Conservation (phyloP, 768 basidiomycete genomes). For the Amanita fuliginea region DNA sequence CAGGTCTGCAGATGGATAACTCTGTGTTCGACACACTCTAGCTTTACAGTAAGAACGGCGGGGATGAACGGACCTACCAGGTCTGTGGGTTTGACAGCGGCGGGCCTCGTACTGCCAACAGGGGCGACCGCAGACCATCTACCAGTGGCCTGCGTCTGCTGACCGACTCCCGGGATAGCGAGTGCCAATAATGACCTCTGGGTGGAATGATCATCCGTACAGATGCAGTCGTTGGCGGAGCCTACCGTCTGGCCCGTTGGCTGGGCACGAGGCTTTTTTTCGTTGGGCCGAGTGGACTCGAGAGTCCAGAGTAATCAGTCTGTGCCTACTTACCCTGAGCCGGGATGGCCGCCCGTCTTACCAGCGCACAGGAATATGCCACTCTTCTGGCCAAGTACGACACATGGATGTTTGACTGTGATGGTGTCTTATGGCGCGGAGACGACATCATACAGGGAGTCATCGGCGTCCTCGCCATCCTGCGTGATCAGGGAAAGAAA, state of each 20-base stretch:
- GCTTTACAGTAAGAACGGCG: too few species aligned
- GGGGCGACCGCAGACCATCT: background rate
- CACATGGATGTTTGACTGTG: conserved; percentile 95
- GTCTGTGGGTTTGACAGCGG: background rate
- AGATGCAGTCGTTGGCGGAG: too few species aligned
- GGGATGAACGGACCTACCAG: background rate
- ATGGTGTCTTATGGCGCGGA: conserved; percentile 91
- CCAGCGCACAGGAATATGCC: conserved; percentile 29
- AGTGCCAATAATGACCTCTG: too few species aligned
- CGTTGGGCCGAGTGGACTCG: background rate
- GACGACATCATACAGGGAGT: conserved; percentile 72
- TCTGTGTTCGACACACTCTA: too few species aligned
- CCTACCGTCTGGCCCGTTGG: too few species aligned
- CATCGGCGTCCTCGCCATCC: conserved; percentile 56
- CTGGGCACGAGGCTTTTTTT: too few species aligned
- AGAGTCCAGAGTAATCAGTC: background rate
- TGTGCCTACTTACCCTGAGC: background rate
- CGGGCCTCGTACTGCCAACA: background rate
- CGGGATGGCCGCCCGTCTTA: background rate
- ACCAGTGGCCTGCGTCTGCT: too few species aligned
- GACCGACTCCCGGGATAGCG: too few species aligned
- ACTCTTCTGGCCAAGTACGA: conserved; percentile 58
- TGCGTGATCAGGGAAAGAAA: conserved; percentile 72
- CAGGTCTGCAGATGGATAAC: too few species aligned
- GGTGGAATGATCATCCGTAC: too few species aligned